Evolutionary conservation across 2,329 filamentous ascomycete species (phyloP).

Genomic region (Beauveria bassiana): DNA sequence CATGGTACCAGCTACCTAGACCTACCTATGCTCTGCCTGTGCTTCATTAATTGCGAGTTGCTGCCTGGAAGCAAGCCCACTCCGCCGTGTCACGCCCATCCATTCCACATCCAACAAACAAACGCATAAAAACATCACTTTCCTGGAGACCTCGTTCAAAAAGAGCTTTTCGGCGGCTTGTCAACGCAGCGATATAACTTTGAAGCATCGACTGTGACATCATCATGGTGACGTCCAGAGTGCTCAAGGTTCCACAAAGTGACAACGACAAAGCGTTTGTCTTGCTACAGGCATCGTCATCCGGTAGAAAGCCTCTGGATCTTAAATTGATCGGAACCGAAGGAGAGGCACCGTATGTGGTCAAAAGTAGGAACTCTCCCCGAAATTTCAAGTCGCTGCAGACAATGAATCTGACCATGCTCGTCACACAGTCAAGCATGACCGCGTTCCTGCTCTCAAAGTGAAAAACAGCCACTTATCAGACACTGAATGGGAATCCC

Average conservation of each 20-base stretch:
- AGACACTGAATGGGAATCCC: slow-evolving; percentile 58
- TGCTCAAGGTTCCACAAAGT: slow-evolving; percentile 9
- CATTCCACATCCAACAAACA: not conserved
- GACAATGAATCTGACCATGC: slow-evolving; percentile 13
- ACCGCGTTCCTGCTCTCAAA: slow-evolving; percentile 43
- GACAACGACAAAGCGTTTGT: slow-evolving; percentile 33
- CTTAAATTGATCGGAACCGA: slow-evolving; percentile 63
- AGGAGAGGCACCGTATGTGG: slow-evolving; percentile 50
- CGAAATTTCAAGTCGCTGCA: slow-evolving; percentile 8
- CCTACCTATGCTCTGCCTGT: no score
- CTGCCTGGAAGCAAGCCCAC: not conserved
- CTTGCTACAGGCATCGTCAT: slow-evolving; percentile 51
- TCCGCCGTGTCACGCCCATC: not conserved
- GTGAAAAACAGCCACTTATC: slow-evolving; percentile 46
- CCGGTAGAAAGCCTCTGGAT: slow-evolving; percentile 48
- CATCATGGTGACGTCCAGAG: not conserved
- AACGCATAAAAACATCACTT: not conserved
- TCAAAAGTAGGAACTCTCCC: slow-evolving; percentile 42
- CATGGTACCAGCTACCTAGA: not conserved
- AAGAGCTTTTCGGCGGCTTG: not conserved
- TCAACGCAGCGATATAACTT: not conserved
- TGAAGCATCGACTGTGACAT: not conserved
- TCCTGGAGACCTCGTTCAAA: not conserved
- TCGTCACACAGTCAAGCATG: slow-evolving; percentile 44
- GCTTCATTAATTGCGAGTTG: not conserved